Conservation (phyloP, 1,284 basidiomycete genomes). For the Tilletiaria anomala region DNA sequence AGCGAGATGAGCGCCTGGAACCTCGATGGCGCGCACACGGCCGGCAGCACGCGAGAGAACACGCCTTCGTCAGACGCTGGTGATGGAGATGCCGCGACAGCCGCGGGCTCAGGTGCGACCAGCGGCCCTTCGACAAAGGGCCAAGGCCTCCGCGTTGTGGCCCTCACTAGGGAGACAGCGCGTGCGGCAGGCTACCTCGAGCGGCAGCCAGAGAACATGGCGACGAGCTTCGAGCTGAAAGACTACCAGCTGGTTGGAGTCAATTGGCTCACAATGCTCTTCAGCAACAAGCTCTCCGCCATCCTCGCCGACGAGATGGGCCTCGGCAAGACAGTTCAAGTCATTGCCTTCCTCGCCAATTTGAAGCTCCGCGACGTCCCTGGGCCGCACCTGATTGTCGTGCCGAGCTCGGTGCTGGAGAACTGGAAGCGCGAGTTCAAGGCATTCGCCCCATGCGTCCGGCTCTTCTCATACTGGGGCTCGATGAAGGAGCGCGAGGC, state of each 20-base stretch:
- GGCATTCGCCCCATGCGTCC: slow-evolving; percentile 65
- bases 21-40: too few relatives aligned
- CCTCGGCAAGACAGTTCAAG: slow-evolving; percentile 94
- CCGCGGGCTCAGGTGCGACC: not conserved
- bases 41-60: too few relatives aligned
- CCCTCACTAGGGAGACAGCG: too few relatives aligned
- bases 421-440: slow-evolving; percentile 97
- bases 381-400: slow-evolving; percentile 85
- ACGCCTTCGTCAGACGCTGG: too few relatives aligned
- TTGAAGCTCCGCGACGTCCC: slow-evolving; percentile 61
- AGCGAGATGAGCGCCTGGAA: slow-evolving; percentile 66
- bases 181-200: not conserved
- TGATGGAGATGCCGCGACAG: not conserved
- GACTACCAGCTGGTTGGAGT: slow-evolving; percentile 95
- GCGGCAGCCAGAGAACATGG: slow-evolving; percentile 58
- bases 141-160: too few relatives aligned
- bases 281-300: not conserved
- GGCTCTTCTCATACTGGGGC: slow-evolving; percentile 86
- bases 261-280: slow-evolving; percentile 87
- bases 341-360: slow-evolving; percentile 86
- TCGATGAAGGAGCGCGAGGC: slow-evolving; percentile 70
- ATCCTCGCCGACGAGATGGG: slow-evolving; percentile 45
- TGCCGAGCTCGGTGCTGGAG: slow-evolving; percentile 79
- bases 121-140: too few relatives aligned
- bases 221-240: slow-evolving; percentile 63